Evolutionary conservation across 75 land plant genomes (phyloP).

Genomic region (Picea glauca): DNA sequence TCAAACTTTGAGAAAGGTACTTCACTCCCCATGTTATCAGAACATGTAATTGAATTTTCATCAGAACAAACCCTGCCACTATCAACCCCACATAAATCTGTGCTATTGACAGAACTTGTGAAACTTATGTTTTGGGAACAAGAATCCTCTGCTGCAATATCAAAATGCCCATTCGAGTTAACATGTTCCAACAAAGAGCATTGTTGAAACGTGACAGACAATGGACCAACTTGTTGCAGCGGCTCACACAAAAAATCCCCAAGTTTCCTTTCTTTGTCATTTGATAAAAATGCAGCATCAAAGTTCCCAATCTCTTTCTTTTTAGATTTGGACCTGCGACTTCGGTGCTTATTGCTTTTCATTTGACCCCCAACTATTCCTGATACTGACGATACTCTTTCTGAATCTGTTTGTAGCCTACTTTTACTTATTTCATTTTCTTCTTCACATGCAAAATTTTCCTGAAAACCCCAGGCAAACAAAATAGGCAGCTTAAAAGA

Average conservation of each 20-base stretch:
- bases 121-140: conserved; percentile 6
- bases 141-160: not conserved
- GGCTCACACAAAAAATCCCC: not conserved
- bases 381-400: not conserved
- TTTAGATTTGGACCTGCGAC: conserved; percentile 3
- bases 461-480: not conserved
- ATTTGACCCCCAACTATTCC: conserved; percentile 4
- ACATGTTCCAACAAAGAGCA: not conserved
- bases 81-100: not conserved
- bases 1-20: not conserved
- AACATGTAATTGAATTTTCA: not conserved
- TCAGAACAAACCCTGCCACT: not conserved
- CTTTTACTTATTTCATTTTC: not conserved
- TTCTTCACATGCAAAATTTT: not conserved
- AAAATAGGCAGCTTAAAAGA: not conserved
- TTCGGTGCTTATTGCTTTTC: conserved; percentile 8
- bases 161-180: not conserved
- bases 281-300: not conserved
- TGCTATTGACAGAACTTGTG: not conserved
- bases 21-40: not conserved
- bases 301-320: conserved; percentile 6
- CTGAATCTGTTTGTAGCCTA: not conserved
- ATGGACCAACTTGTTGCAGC: not conserved
- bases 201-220: not conserved
- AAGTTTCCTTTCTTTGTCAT: conserved; percentile 2